Evolutionary conservation across 805 yeast species (phyloP).

Genomic region (Saccharomycopsis malanga): DNA sequence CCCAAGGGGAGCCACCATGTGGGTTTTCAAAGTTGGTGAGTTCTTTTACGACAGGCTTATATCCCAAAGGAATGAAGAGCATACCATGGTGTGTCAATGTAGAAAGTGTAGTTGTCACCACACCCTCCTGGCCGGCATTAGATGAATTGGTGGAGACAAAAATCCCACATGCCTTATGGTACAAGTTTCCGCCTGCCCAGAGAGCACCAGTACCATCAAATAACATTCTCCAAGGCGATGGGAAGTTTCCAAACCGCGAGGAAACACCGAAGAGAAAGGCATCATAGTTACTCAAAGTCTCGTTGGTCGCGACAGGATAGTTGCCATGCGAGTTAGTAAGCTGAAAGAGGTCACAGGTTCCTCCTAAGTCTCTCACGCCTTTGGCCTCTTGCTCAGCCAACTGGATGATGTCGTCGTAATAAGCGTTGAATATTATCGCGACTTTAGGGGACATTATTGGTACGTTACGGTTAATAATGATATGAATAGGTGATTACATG

Average conservation of each 20-base stretch:
- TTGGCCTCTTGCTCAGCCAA: slow-evolving; percentile 53
- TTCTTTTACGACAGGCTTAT: slow-evolving; percentile 41
- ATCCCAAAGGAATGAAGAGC: slow-evolving; percentile 61
- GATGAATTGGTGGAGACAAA: slow-evolving; percentile 55
- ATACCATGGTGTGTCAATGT: slow-evolving; percentile 60
- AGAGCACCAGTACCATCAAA: slow-evolving; percentile 60
- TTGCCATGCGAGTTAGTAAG: slow-evolving; percentile 55
- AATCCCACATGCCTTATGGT: slow-evolving; percentile 56
- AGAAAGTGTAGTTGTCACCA: slow-evolving; percentile 48
- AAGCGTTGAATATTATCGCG: neutral
- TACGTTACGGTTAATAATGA: neutral
- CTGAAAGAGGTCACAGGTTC: slow-evolving; percentile 52
- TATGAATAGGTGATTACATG: too few species aligned
- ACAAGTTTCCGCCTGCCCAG: slow-evolving; percentile 58
- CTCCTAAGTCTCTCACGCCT: slow-evolving; percentile 57
- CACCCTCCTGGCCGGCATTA: slow-evolving; percentile 66
- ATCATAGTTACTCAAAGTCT: slow-evolving; percentile 46
- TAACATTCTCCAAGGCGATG: slow-evolving; percentile 58
- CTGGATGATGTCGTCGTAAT: slow-evolving; percentile 42
- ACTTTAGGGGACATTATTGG: neutral
- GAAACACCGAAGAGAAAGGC: slow-evolving; percentile 65
- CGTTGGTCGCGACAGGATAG: slow-evolving; percentile 46
- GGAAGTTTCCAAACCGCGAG: slow-evolving; percentile 59
- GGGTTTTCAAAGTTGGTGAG: slow-evolving; percentile 44
- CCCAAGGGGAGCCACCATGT: slow-evolving; percentile 68